A percentile compares a stretch with the other conserved stretches of the same genome.
These are phyloP conservation scores for Tulasnella sp. DNA, from an alignment of 768 basidiomycete species.

Conservation along the genomic window DNA sequence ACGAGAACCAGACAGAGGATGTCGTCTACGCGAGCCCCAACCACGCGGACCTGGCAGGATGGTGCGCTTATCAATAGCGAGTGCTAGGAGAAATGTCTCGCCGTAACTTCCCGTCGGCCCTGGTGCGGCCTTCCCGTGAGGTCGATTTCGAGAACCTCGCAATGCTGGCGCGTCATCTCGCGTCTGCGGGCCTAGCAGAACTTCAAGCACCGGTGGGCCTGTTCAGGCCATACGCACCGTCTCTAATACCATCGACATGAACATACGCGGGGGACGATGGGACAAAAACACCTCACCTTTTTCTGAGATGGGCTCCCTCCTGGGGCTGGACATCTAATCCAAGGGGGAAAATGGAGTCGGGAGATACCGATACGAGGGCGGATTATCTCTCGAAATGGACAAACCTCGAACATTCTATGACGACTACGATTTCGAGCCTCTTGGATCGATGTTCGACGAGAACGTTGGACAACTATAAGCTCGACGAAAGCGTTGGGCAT, in stretches of 20 bases:
- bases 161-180: slow-evolving; percentile 4
- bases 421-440: background rate
- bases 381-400: background rate
- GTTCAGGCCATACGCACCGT: slow-evolving; percentile 77
- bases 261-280: no score
- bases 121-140: slow-evolving; percentile 46
- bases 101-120: slow-evolving; percentile 49
- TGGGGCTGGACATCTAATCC: slow-evolving; percentile 33
- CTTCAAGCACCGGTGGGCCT: slow-evolving; percentile 70
- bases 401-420: background rate
- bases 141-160: background rate
- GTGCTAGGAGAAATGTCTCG: slow-evolving; percentile 44
- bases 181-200: no score
- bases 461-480: no score
- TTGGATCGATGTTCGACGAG: no score
- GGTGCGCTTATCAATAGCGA: slow-evolving; percentile 49
- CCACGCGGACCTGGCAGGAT: slow-evolving; percentile 80
- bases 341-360: slow-evolving; percentile 21
- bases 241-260: slow-evolving; percentile 80
- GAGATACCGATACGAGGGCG: background rate
- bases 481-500: no score
- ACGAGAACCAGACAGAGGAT: slow-evolving; percentile 40
- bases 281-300: no score
- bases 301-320: slow-evolving; percentile 56
- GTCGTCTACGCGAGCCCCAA: slow-evolving; percentile 86